These are phyloP conservation scores for Coniosporium apollinis DNA, from an alignment of 495 filamentous ascomycete species.

Conservation along the genomic window DNA sequence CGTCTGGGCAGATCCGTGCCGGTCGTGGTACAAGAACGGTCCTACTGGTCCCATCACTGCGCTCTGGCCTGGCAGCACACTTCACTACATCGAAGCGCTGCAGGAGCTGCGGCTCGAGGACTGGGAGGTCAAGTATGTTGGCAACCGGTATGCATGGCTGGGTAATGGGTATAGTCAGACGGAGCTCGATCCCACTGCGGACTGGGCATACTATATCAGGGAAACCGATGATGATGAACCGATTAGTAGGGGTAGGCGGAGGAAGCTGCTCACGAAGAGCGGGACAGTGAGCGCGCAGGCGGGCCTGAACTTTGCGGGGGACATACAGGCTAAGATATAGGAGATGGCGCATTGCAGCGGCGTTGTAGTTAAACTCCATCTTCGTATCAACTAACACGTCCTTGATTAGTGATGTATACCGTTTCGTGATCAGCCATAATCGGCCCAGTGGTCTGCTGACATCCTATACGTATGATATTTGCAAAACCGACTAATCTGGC, in stretches of 20 bases:
- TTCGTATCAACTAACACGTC: no score
- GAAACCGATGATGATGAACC: slow-evolving; percentile 23
- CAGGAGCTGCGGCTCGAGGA: slow-evolving; percentile 19
- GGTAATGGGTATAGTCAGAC: slow-evolving; percentile 27
- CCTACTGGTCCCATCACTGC: slow-evolving; percentile 30
- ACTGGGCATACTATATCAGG: slow-evolving; percentile 27
- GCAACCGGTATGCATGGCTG: slow-evolving; percentile 32
- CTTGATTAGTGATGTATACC: no score
- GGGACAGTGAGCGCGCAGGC: no score
- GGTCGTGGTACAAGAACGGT: slow-evolving; percentile 37
- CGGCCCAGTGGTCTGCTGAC: no score
- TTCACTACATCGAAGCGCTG: slow-evolving; percentile 19
- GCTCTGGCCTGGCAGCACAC: slow-evolving; percentile 17
- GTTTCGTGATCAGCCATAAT: no score
- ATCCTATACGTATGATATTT: no score
- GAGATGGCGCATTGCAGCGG: no score
- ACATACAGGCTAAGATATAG: no score
- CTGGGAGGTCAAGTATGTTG: slow-evolving; percentile 26
- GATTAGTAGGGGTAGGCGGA: slow-evolving; percentile 13
- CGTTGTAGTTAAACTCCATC: no score
- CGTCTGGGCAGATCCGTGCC: slow-evolving; percentile 31
- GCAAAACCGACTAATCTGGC: no score
- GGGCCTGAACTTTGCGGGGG: no score
- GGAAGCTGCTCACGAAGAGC: slow-evolving; percentile 17
- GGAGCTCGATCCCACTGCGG: slow-evolving; percentile 17